Evolutionary conservation across 1,284 basidiomycete species (phyloP), one percentile per base, ranked within the genome.

Genomic region (Austropuccinia psidii): DNA sequence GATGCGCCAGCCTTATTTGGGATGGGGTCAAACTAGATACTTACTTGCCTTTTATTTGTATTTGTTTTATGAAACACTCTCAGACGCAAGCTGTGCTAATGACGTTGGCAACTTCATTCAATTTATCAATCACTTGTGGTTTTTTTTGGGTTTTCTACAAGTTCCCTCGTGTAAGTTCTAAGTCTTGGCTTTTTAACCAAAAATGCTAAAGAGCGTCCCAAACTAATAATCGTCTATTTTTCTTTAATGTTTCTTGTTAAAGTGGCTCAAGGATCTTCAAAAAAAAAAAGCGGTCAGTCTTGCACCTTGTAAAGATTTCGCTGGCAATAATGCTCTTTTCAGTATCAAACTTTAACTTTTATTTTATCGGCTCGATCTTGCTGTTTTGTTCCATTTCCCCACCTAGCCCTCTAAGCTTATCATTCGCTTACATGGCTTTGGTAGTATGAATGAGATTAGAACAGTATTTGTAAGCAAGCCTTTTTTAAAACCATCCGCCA

Each of bases 81-180:
- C 43, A 64, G 60, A 49, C 60, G 5, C 21, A 64, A 43, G 60
- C 21, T 9, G 27, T 47, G 13, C 29, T 64, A 31, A 64, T 64
- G 60, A 64, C 43, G 9, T 29, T 41, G 9, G 64, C 49, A 15
- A 50, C 64, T 7, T 29, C 45, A 1, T 66, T 66, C 19, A 50
- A 50, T 21, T 15, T 24, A 19, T 41, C 9, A 21, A 33, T 66
- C 17, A 54, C 64, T 33, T 54, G 47, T 54, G 64, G 7, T 31
- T 54, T 50, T 35, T 66, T 66, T 35, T 66, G 64, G 64, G 49
- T 50, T n/a, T 66, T 66, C 31, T 35, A 41, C 1, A 66, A 50
- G 21, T 66, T 66, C 21, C 49, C 64, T 15, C 17, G 11, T 35
- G 47, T 50, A 24, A 54, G 47, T 49, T 54, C 27, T 24, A n/a